Conservation (phyloP, 2,329 filamentous ascomycete genomes). For the Ceratocystis cubensis region DNA sequence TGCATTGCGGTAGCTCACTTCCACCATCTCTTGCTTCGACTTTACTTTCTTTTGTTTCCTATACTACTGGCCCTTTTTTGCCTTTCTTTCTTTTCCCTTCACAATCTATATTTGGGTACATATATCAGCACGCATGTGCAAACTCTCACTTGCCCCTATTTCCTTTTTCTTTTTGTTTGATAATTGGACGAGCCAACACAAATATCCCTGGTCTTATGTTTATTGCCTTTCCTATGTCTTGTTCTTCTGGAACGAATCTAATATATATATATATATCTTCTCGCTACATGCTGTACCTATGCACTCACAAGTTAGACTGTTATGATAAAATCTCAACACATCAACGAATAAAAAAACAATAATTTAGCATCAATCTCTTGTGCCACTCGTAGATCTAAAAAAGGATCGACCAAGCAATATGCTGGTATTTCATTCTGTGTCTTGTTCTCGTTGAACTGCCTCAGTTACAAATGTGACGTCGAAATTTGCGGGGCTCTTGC, state of each 20-base stretch:
- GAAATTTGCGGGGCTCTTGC: neutral
- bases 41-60: neutral
- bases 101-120: neutral
- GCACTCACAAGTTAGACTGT: too few species aligned
- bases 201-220: neutral
- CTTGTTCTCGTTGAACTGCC: too few species aligned
- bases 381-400: too few species aligned
- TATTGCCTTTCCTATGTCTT: neutral
- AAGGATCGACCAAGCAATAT: too few species aligned
- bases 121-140: neutral
- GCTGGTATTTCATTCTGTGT: too few species aligned
- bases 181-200: neutral
- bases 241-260: neutral
- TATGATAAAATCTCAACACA: too few species aligned
- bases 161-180: neutral
- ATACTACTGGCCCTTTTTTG: neutral
- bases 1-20: neutral
- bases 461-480: neutral
- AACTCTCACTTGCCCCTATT: neutral
- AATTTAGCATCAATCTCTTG: too few species aligned
- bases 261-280: neutral
- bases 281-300: neutral
- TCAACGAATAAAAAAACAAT: too few species aligned
- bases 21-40: neutral
- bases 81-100: neutral